Evolutionary conservation across 257 asterid species (phyloP), one percentile per base, ranked within the genome.

Genomic region (Cordia subcordata): DNA sequence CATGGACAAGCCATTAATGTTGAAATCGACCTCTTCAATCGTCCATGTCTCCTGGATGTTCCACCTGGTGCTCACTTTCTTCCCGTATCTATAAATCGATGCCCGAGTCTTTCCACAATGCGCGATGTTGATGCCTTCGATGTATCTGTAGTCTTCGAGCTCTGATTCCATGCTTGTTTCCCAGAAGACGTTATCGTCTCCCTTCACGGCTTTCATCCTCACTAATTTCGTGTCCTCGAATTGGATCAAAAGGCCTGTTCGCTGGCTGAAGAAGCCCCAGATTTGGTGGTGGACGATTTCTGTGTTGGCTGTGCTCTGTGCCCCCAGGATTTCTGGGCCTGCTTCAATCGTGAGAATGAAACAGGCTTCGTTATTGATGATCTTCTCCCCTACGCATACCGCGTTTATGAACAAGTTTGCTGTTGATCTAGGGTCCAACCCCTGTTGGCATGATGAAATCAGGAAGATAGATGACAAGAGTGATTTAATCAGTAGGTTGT

Each of bases 251-350:
- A 86, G 90, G 11, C 96, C 99, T 0, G 89, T 77, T 13, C 89
- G 58, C 72, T 84, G 95, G 82, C 96, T 84, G 66, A 92, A 92
- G 82, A 78, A 75, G 0, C 99, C 96, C 95, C 96, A 86, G 52
- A 92, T 82, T 21, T 93, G 84, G 82, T 92, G 99, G 71, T 80
- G 77, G 55, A 84, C 80, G 37, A 84, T 73, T 33, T 83, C 89
- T 14, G 93, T 86, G 72, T 88, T 81, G 23, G 84, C 32, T 0
- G 99, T 86, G 76, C 85, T 78, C n/a, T 92, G 96, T 13, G 83
- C 73, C 61, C 75, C 77, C 53, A 88, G 78, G 57, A 77, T 68
- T 8, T 84, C 94, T 6, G 77, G 5, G 67, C 66, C 64, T 22
- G 87, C 75, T n/a, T 84, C 96, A 5, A 84, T 69, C 74, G 81